Conservation (phyloP, 768 basidiomycete genomes). For the Rubroboletus pulcherrimus region DNA sequence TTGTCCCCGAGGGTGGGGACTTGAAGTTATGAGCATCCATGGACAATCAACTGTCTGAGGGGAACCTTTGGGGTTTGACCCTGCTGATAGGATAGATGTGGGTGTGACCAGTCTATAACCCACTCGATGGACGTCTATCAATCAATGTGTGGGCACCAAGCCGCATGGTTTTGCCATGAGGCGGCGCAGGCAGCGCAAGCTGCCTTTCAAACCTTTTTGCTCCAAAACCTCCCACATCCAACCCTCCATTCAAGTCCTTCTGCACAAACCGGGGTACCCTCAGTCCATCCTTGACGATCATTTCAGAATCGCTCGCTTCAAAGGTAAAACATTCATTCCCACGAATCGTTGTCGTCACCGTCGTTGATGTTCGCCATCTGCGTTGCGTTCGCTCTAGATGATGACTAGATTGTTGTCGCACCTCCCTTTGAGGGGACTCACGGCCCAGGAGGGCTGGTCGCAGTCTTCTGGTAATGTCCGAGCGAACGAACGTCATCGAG, state of each 20-base stretch:
- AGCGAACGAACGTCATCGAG: neutral
- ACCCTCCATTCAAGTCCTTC: slow-evolving; percentile 4
- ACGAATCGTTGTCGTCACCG: neutral
- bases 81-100: slow-evolving; percentile 1
- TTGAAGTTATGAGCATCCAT: neutral
- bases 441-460: neutral
- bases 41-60: slow-evolving; percentile 9
- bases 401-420: neutral
- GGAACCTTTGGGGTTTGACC: neutral
- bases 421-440: too few relatives aligned
- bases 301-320: slow-evolving; percentile 1
- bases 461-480: slow-evolving; percentile 7
- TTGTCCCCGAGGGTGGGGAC: neutral
- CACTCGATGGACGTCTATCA: slow-evolving; percentile 4
- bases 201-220: slow-evolving; percentile 1
- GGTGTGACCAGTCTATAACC: neutral
- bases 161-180: slow-evolving; percentile 25
- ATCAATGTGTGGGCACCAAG: slow-evolving; percentile 2
- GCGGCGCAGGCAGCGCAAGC: slow-evolving; percentile 18
- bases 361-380: slow-evolving; percentile 1
- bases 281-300: slow-evolving; percentile 4
- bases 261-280: slow-evolving; percentile 1
- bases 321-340: slow-evolving; percentile 9
- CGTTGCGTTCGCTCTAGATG: slow-evolving; percentile 3
- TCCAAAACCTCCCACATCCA: neutral